Conservation (phyloP, 768 basidiomycete species). For the Tricholoma flavovirens region DNA sequence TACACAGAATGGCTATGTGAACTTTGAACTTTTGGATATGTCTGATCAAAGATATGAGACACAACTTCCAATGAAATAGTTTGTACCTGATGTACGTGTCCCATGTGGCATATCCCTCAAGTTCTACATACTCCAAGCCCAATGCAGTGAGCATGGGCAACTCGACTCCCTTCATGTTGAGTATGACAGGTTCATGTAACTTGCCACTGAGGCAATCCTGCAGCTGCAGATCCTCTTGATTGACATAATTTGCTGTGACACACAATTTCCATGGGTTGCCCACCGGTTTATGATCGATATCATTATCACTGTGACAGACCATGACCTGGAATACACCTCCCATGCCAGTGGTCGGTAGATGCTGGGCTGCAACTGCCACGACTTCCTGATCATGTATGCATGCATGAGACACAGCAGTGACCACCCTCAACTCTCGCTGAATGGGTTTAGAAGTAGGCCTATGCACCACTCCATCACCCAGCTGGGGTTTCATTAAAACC, state of each 20-base stretch:
- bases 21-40: not conserved
- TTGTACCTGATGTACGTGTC: not conserved
- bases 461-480: too few species aligned
- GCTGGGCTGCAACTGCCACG: not conserved
- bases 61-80: not conserved
- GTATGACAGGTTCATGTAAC: not conserved
- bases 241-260: not conserved
- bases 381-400: not conserved
- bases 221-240: not conserved
- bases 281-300: not conserved
- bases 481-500: too few species aligned
- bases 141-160: not conserved
- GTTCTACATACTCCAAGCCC: not conserved
- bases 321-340: not conserved
- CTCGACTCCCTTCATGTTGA: not conserved
- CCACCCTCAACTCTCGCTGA: too few species aligned
- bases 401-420: not conserved
- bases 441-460: too few species aligned
- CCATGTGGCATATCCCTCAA: too few species aligned
- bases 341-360: not conserved
- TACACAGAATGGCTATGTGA: not conserved
- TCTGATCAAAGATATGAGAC: too few species aligned
- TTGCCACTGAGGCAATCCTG: not conserved
- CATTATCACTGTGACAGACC: not conserved
- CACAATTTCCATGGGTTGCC: not conserved